These are phyloP conservation scores for Salix purpurea DNA, from an alignment of 345 rosid species.

Conservation along the genomic window DNA sequence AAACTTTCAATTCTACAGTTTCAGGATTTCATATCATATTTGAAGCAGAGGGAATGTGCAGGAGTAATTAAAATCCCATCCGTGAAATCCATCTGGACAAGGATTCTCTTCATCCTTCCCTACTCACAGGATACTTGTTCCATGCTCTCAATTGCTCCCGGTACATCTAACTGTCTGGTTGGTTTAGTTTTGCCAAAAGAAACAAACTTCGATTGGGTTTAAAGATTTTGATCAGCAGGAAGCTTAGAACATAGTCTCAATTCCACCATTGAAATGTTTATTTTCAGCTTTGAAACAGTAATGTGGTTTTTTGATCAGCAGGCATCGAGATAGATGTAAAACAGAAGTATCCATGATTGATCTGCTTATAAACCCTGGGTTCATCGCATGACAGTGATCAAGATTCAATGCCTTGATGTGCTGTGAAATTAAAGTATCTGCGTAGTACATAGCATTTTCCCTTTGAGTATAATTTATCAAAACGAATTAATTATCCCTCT, in stretches of 20 bases:
- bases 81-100: constrained; percentile 69
- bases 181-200: constrained; percentile 89
- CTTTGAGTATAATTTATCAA: too few relatives aligned
- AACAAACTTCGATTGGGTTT: constrained; percentile 64
- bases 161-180: constrained; percentile 55
- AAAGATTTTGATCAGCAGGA: constrained; percentile 6
- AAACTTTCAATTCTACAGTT: constrained; percentile 44
- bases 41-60: constrained; percentile 93
- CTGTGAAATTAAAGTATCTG: too few relatives aligned
- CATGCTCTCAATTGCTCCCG: constrained; percentile 58
- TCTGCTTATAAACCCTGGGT: too few relatives aligned
- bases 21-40: constrained; percentile 83
- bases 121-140: constrained; percentile 70
- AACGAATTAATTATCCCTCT: too few relatives aligned
- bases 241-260: neutral
- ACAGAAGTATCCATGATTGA: too few relatives aligned
- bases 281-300: neutral
- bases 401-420: too few relatives aligned
- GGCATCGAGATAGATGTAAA: too few relatives aligned
- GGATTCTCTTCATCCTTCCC: constrained; percentile 92
- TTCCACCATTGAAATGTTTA: neutral
- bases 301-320: too few relatives aligned
- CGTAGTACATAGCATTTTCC: too few relatives aligned
- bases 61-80: constrained; percentile 94
- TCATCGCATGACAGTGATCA: too few relatives aligned